Evolutionary conservation across 225 moss, liverwort and hornwort genomes (phyloP).

Genomic region (Neckera pumila): DNA sequence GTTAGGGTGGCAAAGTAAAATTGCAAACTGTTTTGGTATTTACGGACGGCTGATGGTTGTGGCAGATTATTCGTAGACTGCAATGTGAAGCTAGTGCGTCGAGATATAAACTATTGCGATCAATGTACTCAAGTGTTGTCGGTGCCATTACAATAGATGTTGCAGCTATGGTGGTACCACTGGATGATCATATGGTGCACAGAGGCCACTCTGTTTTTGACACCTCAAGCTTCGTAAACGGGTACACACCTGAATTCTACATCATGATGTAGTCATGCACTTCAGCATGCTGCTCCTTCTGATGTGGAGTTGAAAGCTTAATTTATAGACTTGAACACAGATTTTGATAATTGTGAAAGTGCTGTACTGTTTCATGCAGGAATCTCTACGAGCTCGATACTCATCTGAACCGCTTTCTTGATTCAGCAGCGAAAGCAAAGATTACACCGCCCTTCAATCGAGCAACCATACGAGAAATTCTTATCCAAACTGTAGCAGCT

Average conservation of each 20-base stretch:
- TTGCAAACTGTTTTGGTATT: neutral
- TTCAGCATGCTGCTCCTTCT: neutral
- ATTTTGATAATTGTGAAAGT: neutral
- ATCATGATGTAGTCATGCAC: neutral
- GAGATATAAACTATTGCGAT: slow-evolving; percentile 18
- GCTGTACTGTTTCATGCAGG: slow-evolving; percentile 22
- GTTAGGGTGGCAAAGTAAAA: neutral
- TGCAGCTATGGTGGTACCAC: slow-evolving; percentile 82
- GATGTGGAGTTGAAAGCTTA: neutral
- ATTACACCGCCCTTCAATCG: slow-evolving; percentile 49
- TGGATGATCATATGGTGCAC: slow-evolving; percentile 94
- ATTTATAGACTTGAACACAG: neutral
- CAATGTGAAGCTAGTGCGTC: slow-evolving; percentile 21
- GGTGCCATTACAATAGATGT: slow-evolving; percentile 80
- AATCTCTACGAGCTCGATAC: slow-evolving; percentile 77
- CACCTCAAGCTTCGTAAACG: slow-evolving; percentile 51
- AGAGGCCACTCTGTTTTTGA: slow-evolving; percentile 89
- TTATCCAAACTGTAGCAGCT: slow-evolving; percentile 72
- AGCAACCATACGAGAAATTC: slow-evolving; percentile 51
- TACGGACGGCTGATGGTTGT: neutral
- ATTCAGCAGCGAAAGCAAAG: slow-evolving; percentile 70
- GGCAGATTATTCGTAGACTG: slow-evolving; percentile 51
- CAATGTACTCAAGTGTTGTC: slow-evolving; percentile 87
- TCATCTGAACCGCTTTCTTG: slow-evolving; percentile 70
- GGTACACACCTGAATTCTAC: slow-evolving; percentile 15